Percentiles rank a stretch among this genome's conserved stretches.
phyloP scores from a whole-genome alignment of 2,329 filamentous ascomycete species.

The Plectosphaerella cucumerina region DNA sequence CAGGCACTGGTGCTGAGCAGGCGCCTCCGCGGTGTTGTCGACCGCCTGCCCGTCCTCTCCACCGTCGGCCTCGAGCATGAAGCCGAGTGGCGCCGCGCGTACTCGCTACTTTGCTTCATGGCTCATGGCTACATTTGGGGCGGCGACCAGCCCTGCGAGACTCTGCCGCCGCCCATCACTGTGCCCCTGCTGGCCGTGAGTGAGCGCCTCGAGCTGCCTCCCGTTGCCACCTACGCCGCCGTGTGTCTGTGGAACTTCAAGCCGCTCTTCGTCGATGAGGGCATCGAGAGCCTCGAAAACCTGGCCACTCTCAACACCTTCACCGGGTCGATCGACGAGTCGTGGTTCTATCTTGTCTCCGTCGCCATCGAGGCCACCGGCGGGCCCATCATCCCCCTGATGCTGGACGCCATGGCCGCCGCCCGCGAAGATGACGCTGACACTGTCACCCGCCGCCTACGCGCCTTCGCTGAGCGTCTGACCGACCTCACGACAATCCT shows the following conservation, averaged over 20 bases:
- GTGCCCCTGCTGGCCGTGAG: constrained; percentile 78
- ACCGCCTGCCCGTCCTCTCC: constrained; percentile 77
- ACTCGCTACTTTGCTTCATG: constrained; percentile 86
- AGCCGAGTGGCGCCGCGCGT: constrained; percentile 90
- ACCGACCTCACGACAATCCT: constrained; percentile 79
- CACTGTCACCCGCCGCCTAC: constrained; percentile 74
- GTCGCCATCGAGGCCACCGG: constrained; percentile 93
- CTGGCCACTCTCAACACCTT: constrained; percentile 85
- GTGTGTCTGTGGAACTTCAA: constrained; percentile 97
- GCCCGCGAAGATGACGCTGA: constrained; percentile 65
- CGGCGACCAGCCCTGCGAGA: constrained; percentile 75
- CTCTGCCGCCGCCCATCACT: constrained; percentile 75
- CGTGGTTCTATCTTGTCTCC: constrained; percentile 97
- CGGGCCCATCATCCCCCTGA: constrained; percentile 79
- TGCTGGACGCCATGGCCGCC: constrained; percentile 82
- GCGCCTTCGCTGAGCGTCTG: constrained; percentile 77
- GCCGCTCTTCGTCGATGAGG: constrained; percentile 79
- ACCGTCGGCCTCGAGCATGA: constrained; percentile 78
- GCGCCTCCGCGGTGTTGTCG: constrained; percentile 73
- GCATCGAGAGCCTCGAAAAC: constrained; percentile 80
- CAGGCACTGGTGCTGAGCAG: constrained; percentile 83
- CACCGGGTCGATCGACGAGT: constrained; percentile 91
- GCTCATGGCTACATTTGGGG: constrained; percentile 96
- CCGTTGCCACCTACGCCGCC: constrained; percentile 90
- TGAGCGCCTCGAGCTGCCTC: constrained; percentile 75